Base-by-base conservation (phyloP, 148 eudicot species). In the Rhododendron henanense region DNA sequence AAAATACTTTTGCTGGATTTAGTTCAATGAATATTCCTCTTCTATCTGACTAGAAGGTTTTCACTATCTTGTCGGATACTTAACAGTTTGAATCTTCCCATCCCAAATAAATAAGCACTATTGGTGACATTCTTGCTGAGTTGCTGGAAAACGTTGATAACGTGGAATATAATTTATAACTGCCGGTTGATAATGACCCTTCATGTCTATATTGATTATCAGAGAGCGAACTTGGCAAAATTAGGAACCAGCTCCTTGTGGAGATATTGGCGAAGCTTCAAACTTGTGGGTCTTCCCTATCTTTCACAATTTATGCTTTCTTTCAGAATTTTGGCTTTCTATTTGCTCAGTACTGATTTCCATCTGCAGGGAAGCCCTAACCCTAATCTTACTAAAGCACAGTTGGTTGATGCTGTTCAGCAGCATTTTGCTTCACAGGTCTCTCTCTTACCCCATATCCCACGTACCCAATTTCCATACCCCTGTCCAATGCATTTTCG, bases 361-460 rank as follows among this genome's bases (percentile, higher is more conserved):
- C 69, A 69, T 69, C 39, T 85, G 33, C 83, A 97, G 99, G 96
- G 92, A 79, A 92, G 87, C 85, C 82, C 89, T 61, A 89, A 91
- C 88, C 87, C 94, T 84, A 89, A 90, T 87, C 91, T 90, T 28
- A 89, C 98, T 10, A 94, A 87, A 88, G 95, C 94, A 83, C 98
- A 97, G 84, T 87, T 97, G 91, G 88, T 91, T 78, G 87, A 91
- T 44, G 90, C 91, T 19, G 92, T 95, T 89, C 95, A 94, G 81
- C 92, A 92, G 79, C 99, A 97, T 91, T 95, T 97, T 83, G 91
- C 92, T 88, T 92, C 94, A 76, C 96, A 93, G 98, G 98, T 95
- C 35, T 75, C 59, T 87, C 86, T 87, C 86, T 59, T 67, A 10
- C 74, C 33, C 74, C 74, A n/a, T 25, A 65, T 65, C 33, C 74